A percentile compares a stretch with the other conserved stretches of the same genome.
These are phyloP conservation scores for Ophiosphaerella korrae DNA, from an alignment of 2,329 filamentous ascomycete species.

Conservation along the genomic window DNA sequence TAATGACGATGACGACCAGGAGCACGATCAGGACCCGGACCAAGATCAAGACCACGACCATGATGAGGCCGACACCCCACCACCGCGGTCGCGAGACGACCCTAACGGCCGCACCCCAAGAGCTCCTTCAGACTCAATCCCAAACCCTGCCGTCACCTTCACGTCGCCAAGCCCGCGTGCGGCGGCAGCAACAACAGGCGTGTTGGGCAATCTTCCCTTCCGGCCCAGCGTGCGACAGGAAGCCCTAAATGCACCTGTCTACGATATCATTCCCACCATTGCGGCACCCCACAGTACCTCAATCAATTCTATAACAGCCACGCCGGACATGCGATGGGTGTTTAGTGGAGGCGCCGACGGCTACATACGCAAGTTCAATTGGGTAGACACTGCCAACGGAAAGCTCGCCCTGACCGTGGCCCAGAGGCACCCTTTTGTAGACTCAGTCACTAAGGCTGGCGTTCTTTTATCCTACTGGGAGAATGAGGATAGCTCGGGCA, in stretches of 20 bases:
- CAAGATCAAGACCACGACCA: constrained; percentile 51
- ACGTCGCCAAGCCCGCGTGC: constrained; percentile 54
- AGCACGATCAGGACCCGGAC: constrained; percentile 49
- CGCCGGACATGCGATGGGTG: constrained; percentile 92
- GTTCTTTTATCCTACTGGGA: constrained; percentile 98
- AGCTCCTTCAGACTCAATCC: constrained; percentile 46
- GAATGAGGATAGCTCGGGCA: constrained; percentile 77
- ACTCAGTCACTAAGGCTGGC: constrained; percentile 94
- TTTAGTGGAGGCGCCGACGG: constrained; percentile 93
- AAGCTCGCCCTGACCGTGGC: constrained; percentile 93
- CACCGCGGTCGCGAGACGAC: constrained; percentile 38
- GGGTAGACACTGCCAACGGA: constrained; percentile 90
- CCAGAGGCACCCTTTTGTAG: constrained; percentile 94
- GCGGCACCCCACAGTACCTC: constrained; percentile 95
- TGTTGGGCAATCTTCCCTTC: constrained; percentile 48
- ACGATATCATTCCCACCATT: constrained; percentile 97
- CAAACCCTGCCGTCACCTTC: constrained; percentile 55
- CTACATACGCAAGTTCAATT: constrained; percentile 97
- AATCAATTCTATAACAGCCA: constrained; percentile 89
- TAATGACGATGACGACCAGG: constrained; percentile 49
- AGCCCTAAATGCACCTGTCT: constrained; percentile 76
- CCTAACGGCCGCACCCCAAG: constrained; percentile 35
- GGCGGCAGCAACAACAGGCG: constrained; percentile 29
- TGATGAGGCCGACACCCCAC: constrained; percentile 53
- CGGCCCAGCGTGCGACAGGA: constrained; percentile 74